Percentiles rank a stretch among this genome's conserved stretches.
Evolutionary conservation across 129 eudicot species (phyloP).

Genomic region (Kitagawia praeruptora): DNA sequence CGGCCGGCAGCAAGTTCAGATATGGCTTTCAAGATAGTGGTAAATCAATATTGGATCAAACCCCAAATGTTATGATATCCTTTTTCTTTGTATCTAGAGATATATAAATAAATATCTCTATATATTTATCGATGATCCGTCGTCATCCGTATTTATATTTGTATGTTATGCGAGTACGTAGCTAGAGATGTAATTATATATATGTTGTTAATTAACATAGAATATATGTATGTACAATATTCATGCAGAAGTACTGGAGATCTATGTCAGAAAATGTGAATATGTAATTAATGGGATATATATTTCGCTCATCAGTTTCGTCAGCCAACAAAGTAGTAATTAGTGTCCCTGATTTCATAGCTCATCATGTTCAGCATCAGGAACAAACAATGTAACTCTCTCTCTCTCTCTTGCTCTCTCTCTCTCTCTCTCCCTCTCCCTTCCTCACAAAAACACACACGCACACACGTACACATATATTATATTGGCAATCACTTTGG

Average conservation of each 20-base stretch:
- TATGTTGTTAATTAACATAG: too few species aligned
- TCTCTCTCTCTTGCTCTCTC: neutral
- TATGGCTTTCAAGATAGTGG: slow-evolving; percentile 4
- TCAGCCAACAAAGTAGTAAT: neutral
- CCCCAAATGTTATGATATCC: too few species aligned
- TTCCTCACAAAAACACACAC: too few species aligned
- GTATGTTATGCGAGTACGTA: too few species aligned
- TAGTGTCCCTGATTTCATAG: neutral
- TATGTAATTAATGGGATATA: neutral
- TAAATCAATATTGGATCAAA: neutral
- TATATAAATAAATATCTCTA: too few species aligned
- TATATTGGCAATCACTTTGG: too few species aligned
- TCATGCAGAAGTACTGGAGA: neutral
- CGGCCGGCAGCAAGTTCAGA: neutral
- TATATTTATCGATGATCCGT: too few species aligned
- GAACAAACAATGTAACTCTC: neutral
- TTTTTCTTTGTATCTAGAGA: too few species aligned
- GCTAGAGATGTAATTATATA: too few species aligned
- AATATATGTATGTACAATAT: neutral
- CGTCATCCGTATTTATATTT: too few species aligned
- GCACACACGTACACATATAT: too few species aligned
- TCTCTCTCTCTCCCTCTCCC: too few species aligned
- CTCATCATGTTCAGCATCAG: neutral
- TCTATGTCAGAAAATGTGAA: neutral
- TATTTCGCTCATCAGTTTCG: neutral